Evolutionary conservation across 345 rosid species (phyloP).

Genomic region (Clausena lansium): DNA sequence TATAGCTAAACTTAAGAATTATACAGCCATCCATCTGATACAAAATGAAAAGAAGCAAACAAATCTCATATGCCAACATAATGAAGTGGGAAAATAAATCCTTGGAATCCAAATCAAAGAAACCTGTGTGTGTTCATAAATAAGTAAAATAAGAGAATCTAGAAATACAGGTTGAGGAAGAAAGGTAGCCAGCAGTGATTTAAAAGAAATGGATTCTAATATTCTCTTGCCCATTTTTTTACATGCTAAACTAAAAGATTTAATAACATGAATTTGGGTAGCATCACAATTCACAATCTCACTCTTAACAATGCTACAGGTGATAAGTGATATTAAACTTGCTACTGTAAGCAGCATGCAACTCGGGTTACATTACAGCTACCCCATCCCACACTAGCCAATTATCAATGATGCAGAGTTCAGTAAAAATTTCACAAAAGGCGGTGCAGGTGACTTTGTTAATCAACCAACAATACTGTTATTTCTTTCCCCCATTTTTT

Average conservation of each 20-base stretch:
- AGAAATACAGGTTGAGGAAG: not conserved
- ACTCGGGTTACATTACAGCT: not conserved
- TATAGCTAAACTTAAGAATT: not conserved
- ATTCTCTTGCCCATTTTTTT: not conserved
- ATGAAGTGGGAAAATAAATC: not conserved
- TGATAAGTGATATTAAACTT: not conserved
- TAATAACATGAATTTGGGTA: not conserved
- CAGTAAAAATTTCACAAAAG: not conserved
- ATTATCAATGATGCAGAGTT: not conserved
- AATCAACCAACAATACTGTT: not conserved
- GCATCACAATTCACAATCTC: not conserved
- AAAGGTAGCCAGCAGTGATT: not conserved
- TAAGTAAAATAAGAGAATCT: not conserved
- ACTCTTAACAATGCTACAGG: not conserved
- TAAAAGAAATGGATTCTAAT: not conserved
- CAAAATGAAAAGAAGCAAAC: not conserved
- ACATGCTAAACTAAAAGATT: not conserved
- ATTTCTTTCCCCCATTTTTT: not conserved
- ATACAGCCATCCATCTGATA: not conserved
- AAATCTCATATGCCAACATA: conserved; percentile 11
- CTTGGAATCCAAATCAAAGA: not conserved
- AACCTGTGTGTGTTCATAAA: not conserved
- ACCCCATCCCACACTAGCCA: not conserved
- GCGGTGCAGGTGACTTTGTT: not conserved
- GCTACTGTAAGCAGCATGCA: not conserved